Percentiles rank a stretch among this genome's conserved stretches.
phyloP scores from a whole-genome alignment of 345 rosid genomes.

The Eucalyptus cloeziana region DNA sequence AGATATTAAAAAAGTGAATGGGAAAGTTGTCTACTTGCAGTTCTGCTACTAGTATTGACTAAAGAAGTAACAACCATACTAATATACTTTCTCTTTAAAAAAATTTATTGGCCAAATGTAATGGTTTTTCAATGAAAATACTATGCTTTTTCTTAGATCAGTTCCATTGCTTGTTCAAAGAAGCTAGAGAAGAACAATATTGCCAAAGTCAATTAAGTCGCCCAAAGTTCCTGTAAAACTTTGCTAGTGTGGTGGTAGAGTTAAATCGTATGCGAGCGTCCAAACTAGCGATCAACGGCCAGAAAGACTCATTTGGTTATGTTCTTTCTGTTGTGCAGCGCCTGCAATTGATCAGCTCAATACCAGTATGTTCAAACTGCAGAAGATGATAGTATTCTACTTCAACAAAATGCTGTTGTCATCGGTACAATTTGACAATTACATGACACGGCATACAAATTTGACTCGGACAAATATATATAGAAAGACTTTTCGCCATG shows the following conservation, averaged over 20 bases:
- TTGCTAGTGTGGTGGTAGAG: background rate
- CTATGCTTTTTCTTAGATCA: background rate
- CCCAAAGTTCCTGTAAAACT: background rate
- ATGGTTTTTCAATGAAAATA: background rate
- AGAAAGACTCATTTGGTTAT: background rate
- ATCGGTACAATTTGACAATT: background rate
- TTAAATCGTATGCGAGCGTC: fast-evolving
- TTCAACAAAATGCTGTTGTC: background rate
- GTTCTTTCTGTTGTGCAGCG: background rate
- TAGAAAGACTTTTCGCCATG: background rate
- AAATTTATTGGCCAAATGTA: background rate
- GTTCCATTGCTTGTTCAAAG: background rate
- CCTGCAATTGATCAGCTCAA: background rate
- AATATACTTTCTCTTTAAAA: background rate
- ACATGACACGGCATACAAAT: background rate
- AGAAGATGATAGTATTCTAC: background rate
- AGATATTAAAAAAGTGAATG: background rate
- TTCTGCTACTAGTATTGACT: background rate
- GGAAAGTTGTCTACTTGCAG: background rate
- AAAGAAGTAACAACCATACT: background rate
- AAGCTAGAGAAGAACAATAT: background rate
- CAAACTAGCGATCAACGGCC: background rate
- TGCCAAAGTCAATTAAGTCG: background rate
- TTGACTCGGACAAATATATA: background rate
- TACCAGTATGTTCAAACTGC: background rate